A percentile compares a stretch with the other conserved stretches of the same genome.
Conservation (phyloP, 495 filamentous ascomycete genomes). For the Neurospora terricola region DNA sequence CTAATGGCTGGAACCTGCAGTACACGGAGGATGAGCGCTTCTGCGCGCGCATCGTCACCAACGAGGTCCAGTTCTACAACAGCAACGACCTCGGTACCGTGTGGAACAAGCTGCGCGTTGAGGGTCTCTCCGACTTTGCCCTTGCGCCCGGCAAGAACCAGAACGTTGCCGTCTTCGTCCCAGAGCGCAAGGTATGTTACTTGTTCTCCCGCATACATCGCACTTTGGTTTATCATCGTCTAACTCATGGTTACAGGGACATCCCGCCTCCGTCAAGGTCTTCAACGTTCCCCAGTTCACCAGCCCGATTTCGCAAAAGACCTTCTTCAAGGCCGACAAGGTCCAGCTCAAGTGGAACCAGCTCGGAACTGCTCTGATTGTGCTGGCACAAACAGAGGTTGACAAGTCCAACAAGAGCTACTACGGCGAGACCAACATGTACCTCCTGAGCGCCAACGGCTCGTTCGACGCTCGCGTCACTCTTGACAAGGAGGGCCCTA, state of each 20-base stretch:
- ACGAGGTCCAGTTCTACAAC: constrained; percentile 94
- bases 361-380: constrained; percentile 79
- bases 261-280: constrained; percentile 87
- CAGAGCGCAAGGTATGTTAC: constrained; percentile 74
- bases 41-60: constrained; percentile 89
- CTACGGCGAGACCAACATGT: constrained; percentile 96
- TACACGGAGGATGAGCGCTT: constrained; percentile 87
- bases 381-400: constrained; percentile 95
- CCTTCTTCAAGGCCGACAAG: constrained; percentile 98
- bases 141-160: constrained; percentile 79
- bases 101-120: constrained; percentile 89
- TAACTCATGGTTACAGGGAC: constrained; percentile 45
- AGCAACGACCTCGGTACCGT: constrained; percentile 73
- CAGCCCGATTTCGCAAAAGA: constrained; percentile 84
- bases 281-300: constrained; percentile 83
- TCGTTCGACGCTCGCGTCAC: constrained; percentile 86
- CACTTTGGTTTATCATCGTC: constrained; percentile 1
- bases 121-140: constrained; percentile 86
- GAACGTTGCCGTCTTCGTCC: constrained; percentile 85
- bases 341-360: constrained; percentile 97
- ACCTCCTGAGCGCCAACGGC: constrained; percentile 84
- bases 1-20: constrained; percentile 95
- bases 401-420: constrained; percentile 98
- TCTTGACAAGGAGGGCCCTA: constrained; percentile 94
- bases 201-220: not conserved